Evolutionary conservation across 2,329 filamentous ascomycete genomes (phyloP).

Genomic region (Macrophomina tecta): DNA sequence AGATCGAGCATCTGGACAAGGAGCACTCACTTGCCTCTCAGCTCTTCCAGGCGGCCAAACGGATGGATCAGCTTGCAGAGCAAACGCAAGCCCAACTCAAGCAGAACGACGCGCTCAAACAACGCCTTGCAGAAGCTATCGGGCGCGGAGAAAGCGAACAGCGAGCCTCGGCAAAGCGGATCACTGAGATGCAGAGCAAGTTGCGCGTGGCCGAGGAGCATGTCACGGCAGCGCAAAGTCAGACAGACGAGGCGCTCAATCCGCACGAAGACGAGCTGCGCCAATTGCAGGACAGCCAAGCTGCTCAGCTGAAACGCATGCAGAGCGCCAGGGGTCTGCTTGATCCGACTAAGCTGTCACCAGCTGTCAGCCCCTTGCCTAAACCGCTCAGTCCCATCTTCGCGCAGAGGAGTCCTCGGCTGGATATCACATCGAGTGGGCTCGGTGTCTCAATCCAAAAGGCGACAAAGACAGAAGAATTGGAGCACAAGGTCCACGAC

Average conservation of each 20-base stretch:
- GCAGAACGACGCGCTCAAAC: slow-evolving; percentile 76
- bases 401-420: slow-evolving; percentile 62
- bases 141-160: slow-evolving; percentile 84
- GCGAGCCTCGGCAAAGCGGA: slow-evolving; percentile 77
- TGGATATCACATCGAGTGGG: slow-evolving; percentile 68
- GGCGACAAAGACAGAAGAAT: slow-evolving; percentile 73
- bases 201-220: slow-evolving; percentile 84
- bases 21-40: slow-evolving; percentile 53
- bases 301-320: slow-evolving; percentile 76
- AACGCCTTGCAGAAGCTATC: slow-evolving; percentile 79
- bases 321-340: slow-evolving; percentile 45
- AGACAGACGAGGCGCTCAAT: slow-evolving; percentile 81
- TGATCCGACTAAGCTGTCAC: slow-evolving; percentile 35
- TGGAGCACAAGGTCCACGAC: slow-evolving; percentile 80
- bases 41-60: slow-evolving; percentile 73
- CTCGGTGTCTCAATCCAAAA: slow-evolving; percentile 66
- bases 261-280: slow-evolving; percentile 87
- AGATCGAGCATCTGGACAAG: slow-evolving; percentile 52
- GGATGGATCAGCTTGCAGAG: slow-evolving; percentile 78
- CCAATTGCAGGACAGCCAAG: slow-evolving; percentile 77
- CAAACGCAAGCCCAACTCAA: slow-evolving; percentile 82
- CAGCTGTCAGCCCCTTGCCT: slow-evolving; percentile 57
- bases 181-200: slow-evolving; percentile 80
- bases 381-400: slow-evolving; percentile 69
- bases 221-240: slow-evolving; percentile 80